Evolutionary conservation across 257 asterid species (phyloP).

Genomic region (Ocimum tenuiflorum): DNA sequence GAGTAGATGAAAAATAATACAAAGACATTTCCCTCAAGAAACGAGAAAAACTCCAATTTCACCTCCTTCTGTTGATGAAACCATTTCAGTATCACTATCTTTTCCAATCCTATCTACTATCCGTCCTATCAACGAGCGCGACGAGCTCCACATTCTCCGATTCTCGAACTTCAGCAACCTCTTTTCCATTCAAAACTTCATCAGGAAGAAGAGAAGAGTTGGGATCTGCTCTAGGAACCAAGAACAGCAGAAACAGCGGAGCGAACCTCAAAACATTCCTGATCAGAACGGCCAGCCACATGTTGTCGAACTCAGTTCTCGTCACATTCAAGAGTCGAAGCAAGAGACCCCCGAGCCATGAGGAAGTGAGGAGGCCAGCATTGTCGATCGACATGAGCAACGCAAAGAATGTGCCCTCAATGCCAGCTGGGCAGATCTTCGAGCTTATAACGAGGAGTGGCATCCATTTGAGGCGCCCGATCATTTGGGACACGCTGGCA

Average conservation of each 20-base stretch:
- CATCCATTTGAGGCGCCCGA: slow-evolving; percentile 88
- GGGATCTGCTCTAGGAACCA: slow-evolving; percentile 67
- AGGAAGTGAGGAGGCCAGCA: slow-evolving; percentile 69
- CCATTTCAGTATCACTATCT: not conserved
- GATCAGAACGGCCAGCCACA: slow-evolving; percentile 75
- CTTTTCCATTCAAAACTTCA: slow-evolving; percentile 30
- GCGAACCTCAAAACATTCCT: slow-evolving; percentile 53
- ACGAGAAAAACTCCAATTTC: not conserved
- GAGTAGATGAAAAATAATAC: slow-evolving; percentile 26
- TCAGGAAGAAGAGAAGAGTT: slow-evolving; percentile 44
- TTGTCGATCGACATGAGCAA: slow-evolving; percentile 87
- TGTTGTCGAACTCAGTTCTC: slow-evolving; percentile 47
- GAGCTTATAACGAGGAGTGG: slow-evolving; percentile 88
- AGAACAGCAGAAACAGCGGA: slow-evolving; percentile 52
- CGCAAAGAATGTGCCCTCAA: slow-evolving; percentile 90
- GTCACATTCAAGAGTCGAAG: slow-evolving; percentile 65
- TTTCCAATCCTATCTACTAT: slow-evolving; percentile 28
- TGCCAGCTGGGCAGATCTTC: slow-evolving; percentile 81
- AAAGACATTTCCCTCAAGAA: not conserved
- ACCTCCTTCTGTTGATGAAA: not conserved
- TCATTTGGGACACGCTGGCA: slow-evolving; percentile 67
- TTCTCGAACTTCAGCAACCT: slow-evolving; percentile 26
- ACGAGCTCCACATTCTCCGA: slow-evolving; percentile 65
- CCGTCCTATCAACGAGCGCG: slow-evolving; percentile 45
- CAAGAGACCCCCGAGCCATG: slow-evolving; percentile 80